phyloP scores from a whole-genome alignment of 768 basidiomycete genomes.

The Roridomyces roridus region DNA sequence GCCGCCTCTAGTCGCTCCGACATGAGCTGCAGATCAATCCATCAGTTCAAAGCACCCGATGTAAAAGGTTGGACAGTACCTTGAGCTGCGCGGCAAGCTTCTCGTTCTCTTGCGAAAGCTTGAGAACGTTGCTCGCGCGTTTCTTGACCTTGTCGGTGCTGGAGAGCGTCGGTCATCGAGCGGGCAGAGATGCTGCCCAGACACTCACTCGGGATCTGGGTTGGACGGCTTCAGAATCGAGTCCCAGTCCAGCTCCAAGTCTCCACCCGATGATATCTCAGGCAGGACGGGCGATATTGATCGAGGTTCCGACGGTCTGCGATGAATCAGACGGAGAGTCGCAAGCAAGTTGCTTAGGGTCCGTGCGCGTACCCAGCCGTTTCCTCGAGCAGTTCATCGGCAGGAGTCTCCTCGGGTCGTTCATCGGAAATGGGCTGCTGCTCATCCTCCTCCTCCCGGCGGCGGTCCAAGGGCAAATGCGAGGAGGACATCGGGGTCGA shows the following conservation, averaged over 20 bases:
- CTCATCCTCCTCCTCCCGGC: background rate
- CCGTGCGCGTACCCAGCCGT: constrained; percentile 41
- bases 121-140: constrained; percentile 78
- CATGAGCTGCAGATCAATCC: constrained; percentile 66
- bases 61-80: constrained; percentile 14
- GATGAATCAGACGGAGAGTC: constrained; percentile 10
- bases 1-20: constrained; percentile 76
- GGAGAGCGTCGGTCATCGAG: constrained; percentile 26
- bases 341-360: constrained; percentile 14
- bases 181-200: constrained; percentile 23
- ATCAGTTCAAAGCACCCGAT: too few relatives aligned
- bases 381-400: constrained; percentile 22
- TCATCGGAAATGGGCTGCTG: constrained; percentile 10
- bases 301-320: constrained; percentile 26
- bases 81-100: constrained; percentile 76
- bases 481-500: constrained; percentile 4
- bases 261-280: constrained; percentile 57
- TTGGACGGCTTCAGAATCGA: constrained; percentile 45
- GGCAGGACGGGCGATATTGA: constrained; percentile 43
- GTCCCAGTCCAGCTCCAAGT: constrained; percentile 48
- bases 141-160: constrained; percentile 64
- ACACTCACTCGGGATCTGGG: constrained; percentile 54
- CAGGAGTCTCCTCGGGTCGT: background rate
- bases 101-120: constrained; percentile 80
- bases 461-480: constrained; percentile 6